phyloP scores from a whole-genome alignment of 352 stramenopile genomes.

The Pythium plurisporium region DNA sequence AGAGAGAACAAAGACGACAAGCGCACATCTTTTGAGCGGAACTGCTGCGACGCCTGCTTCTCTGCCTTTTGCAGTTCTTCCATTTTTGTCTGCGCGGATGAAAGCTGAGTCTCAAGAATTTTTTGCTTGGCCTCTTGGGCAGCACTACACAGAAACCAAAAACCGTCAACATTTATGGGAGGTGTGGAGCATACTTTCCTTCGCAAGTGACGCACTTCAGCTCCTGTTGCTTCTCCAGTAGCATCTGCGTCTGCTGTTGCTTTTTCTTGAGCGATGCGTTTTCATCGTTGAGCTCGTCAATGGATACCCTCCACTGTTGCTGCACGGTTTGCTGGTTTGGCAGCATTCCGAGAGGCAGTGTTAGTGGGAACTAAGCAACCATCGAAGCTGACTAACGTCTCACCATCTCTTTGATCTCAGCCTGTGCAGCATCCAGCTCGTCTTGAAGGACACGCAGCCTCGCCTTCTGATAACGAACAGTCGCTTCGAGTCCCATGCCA shows the following conservation, averaged over 20 bases:
- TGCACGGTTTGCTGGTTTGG: slow-evolving; percentile 37
- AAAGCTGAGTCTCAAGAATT: slow-evolving; percentile 63
- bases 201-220: slow-evolving; percentile 33
- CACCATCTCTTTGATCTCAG: slow-evolving; percentile 46
- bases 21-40: slow-evolving; percentile 67
- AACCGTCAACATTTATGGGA: background rate
- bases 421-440: slow-evolving; percentile 41
- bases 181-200: no score
- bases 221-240: slow-evolving; percentile 77
- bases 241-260: slow-evolving; percentile 51
- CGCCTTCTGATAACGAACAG: slow-evolving; percentile 70
- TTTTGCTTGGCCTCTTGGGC: slow-evolving; percentile 69
- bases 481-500: slow-evolving; percentile 53
- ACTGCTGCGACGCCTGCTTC: slow-evolving; percentile 61
- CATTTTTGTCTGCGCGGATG: slow-evolving; percentile 36
- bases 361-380: no score
- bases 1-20: no score
- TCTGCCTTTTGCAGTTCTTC: slow-evolving; percentile 56
- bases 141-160: slow-evolving; percentile 26
- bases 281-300: slow-evolving; percentile 48
- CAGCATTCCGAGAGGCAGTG: no score
- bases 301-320: slow-evolving; percentile 27
- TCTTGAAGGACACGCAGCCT: slow-evolving; percentile 68
- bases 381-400: no score
- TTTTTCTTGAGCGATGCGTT: slow-evolving; percentile 52